phyloP scores from a whole-genome alignment of 768 basidiomycete genomes.

The Auriscalpium vulgare region DNA sequence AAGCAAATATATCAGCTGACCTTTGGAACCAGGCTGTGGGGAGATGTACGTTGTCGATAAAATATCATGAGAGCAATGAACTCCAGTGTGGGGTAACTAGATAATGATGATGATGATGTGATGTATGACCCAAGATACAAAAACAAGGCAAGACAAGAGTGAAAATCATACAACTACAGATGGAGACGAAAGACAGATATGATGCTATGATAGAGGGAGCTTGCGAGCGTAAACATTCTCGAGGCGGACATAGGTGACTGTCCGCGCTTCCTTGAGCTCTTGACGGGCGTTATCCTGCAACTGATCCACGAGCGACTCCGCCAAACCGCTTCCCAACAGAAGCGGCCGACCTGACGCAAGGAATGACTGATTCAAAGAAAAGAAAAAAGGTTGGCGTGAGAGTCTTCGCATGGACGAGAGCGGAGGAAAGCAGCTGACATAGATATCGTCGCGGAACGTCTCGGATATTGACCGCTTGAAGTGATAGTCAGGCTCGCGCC shows the following conservation, averaged over 20 bases:
- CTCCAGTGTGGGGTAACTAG: too few relatives aligned
- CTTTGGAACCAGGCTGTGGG: too few relatives aligned
- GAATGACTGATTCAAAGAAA: slow-evolving; percentile 41
- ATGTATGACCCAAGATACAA: background rate
- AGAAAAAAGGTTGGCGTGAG: background rate
- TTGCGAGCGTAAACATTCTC: slow-evolving; percentile 57
- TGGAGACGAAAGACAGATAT: background rate
- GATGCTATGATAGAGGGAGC: slow-evolving; percentile 3
- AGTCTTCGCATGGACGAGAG: background rate
- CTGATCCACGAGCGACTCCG: slow-evolving; percentile 43
- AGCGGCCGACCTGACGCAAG: slow-evolving; percentile 59
- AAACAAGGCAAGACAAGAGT: background rate
- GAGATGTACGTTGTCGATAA: too few relatives aligned
- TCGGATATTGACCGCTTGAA: slow-evolving; percentile 8
- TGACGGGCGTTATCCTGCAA: slow-evolving; percentile 42
- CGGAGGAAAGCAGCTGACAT: slow-evolving; percentile 27
- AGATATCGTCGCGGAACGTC: slow-evolving; percentile 50
- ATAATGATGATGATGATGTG: too few relatives aligned
- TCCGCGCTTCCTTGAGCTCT: slow-evolving; percentile 43
- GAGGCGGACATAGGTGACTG: slow-evolving; percentile 44
- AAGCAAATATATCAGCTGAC: too few relatives aligned
- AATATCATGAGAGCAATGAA: too few relatives aligned
- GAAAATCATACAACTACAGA: background rate
- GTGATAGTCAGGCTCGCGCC: slow-evolving; percentile 22
- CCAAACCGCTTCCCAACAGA: slow-evolving; percentile 54